These are phyloP conservation scores for Boletus sp. DNA, from an alignment of 768 basidiomycete genomes.

Conservation along the genomic window DNA sequence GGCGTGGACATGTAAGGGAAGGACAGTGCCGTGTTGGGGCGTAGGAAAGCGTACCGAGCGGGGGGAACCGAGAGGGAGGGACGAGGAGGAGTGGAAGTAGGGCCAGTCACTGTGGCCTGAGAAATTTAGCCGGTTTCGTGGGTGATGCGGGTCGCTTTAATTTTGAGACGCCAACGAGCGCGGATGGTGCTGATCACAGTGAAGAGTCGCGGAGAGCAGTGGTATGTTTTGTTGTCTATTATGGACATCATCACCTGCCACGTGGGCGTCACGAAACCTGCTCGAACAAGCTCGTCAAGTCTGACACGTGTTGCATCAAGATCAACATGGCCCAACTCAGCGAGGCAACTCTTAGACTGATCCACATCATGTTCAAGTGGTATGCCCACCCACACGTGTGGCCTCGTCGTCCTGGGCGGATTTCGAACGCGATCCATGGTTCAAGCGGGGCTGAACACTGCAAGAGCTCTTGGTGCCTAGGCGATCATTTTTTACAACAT, in stretches of 20 bases:
- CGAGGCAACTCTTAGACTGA: conserved; percentile 17
- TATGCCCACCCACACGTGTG: conserved; percentile 22
- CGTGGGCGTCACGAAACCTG: not conserved
- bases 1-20: too few relatives aligned
- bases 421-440: conserved; percentile 27
- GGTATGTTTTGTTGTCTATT: too few relatives aligned
- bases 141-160: too few relatives aligned
- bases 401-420: conserved; percentile 10
- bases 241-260: conserved; percentile 1
- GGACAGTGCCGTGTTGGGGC: too few relatives aligned
- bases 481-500: conserved; percentile 20
- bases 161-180: too few relatives aligned
- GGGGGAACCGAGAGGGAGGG: too few relatives aligned
- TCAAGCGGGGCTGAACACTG: conserved; percentile 23
- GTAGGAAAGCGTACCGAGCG: too few relatives aligned
- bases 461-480: conserved; percentile 13
- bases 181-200: too few relatives aligned
- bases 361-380: conserved; percentile 34
- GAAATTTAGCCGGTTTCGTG: too few relatives aligned
- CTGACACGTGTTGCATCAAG: conserved; percentile 33
- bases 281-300: conserved; percentile 24
- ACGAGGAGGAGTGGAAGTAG: too few relatives aligned
- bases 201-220: too few relatives aligned
- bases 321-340: conserved; percentile 23
- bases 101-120: too few relatives aligned